Percentiles rank a stretch among this genome's conserved stretches.
These are phyloP conservation scores for Quercus bicolor DNA, from an alignment of 306 rosid genomes.

Conservation along the genomic window DNA sequence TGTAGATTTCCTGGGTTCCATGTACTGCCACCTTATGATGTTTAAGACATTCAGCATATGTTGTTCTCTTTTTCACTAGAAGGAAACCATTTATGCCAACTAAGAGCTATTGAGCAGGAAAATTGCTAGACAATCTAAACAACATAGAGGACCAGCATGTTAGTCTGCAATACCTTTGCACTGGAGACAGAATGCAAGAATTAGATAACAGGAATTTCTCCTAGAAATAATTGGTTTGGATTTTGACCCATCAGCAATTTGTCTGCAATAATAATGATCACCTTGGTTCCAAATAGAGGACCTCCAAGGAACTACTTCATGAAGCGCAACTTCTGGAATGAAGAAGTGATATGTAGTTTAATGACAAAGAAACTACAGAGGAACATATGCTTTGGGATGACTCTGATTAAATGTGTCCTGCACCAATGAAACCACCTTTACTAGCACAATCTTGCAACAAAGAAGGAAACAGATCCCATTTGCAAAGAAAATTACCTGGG, in stretches of 20 bases:
- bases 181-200: background rate
- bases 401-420: background rate
- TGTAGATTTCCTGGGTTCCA: background rate
- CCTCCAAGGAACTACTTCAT: background rate
- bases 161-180: background rate
- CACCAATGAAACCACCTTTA: background rate
- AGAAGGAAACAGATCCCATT: background rate
- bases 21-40: background rate
- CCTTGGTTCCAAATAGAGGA: background rate
- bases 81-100: background rate
- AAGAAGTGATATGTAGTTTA: background rate
- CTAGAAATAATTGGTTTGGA: background rate
- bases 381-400: background rate
- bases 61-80: background rate
- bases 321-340: background rate
- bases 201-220: background rate
- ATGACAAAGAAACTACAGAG: background rate
- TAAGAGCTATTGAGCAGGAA: background rate
- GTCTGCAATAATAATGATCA: background rate
- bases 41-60: background rate
- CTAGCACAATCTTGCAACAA: background rate
- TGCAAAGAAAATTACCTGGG: slow-evolving; percentile 8
- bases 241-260: background rate
- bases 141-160: background rate
- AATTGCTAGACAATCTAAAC: background rate